Base-by-base conservation (phyloP, 2,329 filamentous ascomycete species). In the Taxawa tesnikishii region DNA sequence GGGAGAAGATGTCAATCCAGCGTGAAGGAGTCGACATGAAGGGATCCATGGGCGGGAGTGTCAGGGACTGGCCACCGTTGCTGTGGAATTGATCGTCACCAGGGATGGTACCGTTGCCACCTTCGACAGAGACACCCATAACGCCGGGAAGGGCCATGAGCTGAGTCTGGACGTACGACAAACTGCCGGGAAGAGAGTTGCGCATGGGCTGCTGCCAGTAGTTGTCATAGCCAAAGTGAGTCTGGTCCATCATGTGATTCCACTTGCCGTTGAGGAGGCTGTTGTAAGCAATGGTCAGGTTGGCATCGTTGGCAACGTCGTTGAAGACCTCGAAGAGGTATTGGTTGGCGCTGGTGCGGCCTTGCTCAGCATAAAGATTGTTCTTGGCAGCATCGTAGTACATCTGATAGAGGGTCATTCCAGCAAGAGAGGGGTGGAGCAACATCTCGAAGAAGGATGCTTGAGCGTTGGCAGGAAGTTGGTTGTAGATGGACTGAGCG, bases 171-270 rank as follows among this genome's bases (percentile, higher is more conserved):
- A 77, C 69, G 42, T 70, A 76, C 4, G 64, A 55, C 41, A 80
- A 61, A n/a, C n/a, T n/a, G 5, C 70, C 66, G 0, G 77, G 75
- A 2, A 78, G 65, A 0, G 68, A 67, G 46, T 83, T 78, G 17
- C 75, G 63, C 76, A 80, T 81, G 2, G 78, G 75, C 48, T 82
- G 77, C 53, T 83, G 77, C 31, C 31, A 32, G 31, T 32, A 32
- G 10, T 32, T 23, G n/a, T n/a, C n/a, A 23, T 32, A 32, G 2
- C 63, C 62, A 18, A 64, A 53, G 33, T 69, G 63, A 4, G 56
- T 58, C 41, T 67, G 73, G 40, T 74, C 67, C 47, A 76, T 61
- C 48, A 78, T 72, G 47, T 70, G 60, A 42, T 59, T 64, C 73
- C 73, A 76, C 51, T 78, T 77, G 1, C 75, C 73, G 35, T 60